A percentile compares a stretch with the other conserved stretches of the same genome.
Evolutionary conservation across 192 early-diverging fungal genomes (phyloP).

Genomic region (Coemansia sp.): DNA sequence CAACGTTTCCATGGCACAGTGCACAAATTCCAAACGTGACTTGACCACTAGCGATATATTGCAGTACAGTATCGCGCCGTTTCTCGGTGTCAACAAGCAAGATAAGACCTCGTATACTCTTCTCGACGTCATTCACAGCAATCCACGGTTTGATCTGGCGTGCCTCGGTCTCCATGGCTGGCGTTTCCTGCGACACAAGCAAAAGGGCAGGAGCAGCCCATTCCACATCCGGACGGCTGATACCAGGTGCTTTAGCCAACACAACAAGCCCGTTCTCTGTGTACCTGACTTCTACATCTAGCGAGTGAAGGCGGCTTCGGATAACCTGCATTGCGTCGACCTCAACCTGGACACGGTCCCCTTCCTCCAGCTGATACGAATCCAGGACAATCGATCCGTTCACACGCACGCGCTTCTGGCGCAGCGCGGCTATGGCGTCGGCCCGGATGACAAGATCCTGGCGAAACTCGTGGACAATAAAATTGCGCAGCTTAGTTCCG

Average conservation of each 20-base stretch:
- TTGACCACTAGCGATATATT: constrained; percentile 9
- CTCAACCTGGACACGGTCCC: constrained; percentile 56
- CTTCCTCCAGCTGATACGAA: constrained; percentile 45
- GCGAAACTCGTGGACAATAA: constrained; percentile 32
- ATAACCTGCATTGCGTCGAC: constrained; percentile 51
- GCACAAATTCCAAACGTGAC: constrained; percentile 32
- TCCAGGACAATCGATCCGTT: constrained; percentile 57
- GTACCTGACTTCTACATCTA: constrained; percentile 55
- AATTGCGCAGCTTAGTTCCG: constrained; percentile 39
- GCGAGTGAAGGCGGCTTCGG: constrained; percentile 36
- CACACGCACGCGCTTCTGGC: constrained; percentile 54
- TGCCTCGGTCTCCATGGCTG: neutral
- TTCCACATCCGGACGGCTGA: constrained; percentile 21
- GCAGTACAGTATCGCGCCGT: neutral
- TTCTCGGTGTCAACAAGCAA: constrained; percentile 25
- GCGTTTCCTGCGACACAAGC: neutral
- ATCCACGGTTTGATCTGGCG: constrained; percentile 34
- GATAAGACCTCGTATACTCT: constrained; percentile 58
- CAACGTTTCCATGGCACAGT: constrained; percentile 46
- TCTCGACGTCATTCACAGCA: constrained; percentile 58
- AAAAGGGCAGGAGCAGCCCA: constrained; percentile 30
- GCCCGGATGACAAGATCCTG: constrained; percentile 26
- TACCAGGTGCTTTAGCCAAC: constrained; percentile 61
- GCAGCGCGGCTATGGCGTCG: constrained; percentile 26
- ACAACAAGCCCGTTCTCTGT: constrained; percentile 59